A percentile compares a stretch with the other conserved stretches of the same genome.
These are phyloP conservation scores for Atkinsonella texensis DNA, from an alignment of 2,329 filamentous ascomycete genomes.

Conservation along the genomic window DNA sequence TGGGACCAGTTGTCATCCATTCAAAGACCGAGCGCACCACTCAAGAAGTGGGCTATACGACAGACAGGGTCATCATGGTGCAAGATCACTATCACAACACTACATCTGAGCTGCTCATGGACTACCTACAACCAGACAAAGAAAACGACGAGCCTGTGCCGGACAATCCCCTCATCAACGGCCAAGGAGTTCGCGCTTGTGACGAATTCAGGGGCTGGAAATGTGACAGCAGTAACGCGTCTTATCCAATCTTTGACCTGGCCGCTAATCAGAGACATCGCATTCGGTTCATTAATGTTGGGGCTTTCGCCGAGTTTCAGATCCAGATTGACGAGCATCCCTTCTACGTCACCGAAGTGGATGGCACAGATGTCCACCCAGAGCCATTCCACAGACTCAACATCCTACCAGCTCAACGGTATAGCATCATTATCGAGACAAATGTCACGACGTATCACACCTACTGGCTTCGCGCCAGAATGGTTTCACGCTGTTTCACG, in stretches of 20 bases:
- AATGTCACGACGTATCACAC: constrained; percentile 39
- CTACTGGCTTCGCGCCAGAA: constrained; percentile 52
- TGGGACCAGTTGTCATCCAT: constrained; percentile 55
- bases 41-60: constrained; percentile 18
- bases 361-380: constrained; percentile 55
- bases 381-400: constrained; percentile 47
- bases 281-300: constrained; percentile 57
- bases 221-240: constrained; percentile 30
- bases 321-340: constrained; percentile 56
- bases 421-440: constrained; percentile 52
- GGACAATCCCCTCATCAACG: constrained; percentile 53
- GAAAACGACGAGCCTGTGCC: constrained; percentile 54
- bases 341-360: constrained; percentile 55
- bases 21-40: constrained; percentile 31
- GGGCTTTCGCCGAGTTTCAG: constrained; percentile 60
- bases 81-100: constrained; percentile 62
- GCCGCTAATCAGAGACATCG: constrained; percentile 47
- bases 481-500: constrained; percentile 28
- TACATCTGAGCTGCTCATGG: constrained; percentile 35
- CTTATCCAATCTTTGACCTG: constrained; percentile 31
- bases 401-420: constrained; percentile 58
- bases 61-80: constrained; percentile 53
- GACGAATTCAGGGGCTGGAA: constrained; percentile 23
- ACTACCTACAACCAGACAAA: constrained; percentile 42
- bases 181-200: constrained; percentile 23